Base-by-base conservation (phyloP, 1,284 basidiomycete species). In the Xerocomus amazonicus region DNA sequence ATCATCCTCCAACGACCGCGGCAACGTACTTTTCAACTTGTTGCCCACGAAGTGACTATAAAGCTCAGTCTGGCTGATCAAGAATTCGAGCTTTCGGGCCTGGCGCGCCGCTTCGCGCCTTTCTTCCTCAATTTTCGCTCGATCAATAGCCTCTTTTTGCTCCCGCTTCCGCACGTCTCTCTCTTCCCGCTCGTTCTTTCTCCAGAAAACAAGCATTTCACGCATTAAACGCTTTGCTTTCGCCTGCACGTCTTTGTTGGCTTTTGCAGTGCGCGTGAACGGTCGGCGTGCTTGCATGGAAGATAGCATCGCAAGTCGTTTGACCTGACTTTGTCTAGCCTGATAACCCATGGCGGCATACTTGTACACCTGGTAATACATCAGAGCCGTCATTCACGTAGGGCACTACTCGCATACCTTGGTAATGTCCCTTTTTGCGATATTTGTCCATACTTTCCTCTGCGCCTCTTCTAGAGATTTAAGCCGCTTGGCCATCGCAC, bases 11-110 rank as follows among this genome's bases (percentile, higher is more conserved):
- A 43, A 40, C 44, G 37, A 47, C 35, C 23, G 47, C 19, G 45
- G 42, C 16, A 31, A 74, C 85, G 62, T 66, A 92, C 90, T 98
- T 74, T 97, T 97, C 61, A 99, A 81, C 74, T 99, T 99, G 72
- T 87, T 97, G 35, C 97, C 96, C 52, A 99, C 93, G 77, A 99
- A 99, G 75, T 99, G 97, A 59, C 92, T 97, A 73, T 99, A 99
- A 10, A 99, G 81, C 70, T 99, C 97, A 10, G 97, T 99, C 72
- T 99, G 97, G 53, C 93, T 98, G 71, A 99, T 96, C 69, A 99
- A 77, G 76, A 99, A 99, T 73, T 99, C 97, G 50, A 99, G 83
- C 72, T 99, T 99, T 59, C 97, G 83, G 4, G 95, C 91, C 71
- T 97, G 94, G 45, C 97, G 79, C 52, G 96, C 91, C 27, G 92